phyloP scores from a whole-genome alignment of 2,329 filamentous ascomycete genomes.

The Fusarium nematophilum region DNA sequence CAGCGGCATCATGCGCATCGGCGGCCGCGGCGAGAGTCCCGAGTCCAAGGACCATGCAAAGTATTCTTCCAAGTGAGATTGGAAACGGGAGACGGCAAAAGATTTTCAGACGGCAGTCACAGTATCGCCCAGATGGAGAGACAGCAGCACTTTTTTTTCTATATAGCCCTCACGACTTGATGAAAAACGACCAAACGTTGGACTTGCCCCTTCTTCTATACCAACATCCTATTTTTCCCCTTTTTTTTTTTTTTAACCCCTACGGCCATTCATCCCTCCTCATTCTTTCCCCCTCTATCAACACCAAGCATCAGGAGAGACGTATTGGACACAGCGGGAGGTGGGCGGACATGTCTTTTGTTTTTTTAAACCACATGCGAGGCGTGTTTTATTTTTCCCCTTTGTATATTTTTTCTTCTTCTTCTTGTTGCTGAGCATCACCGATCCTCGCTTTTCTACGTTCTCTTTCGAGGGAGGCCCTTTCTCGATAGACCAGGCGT shows the following conservation, averaged over 20 bases:
- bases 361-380: not conserved
- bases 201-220: too few relatives aligned
- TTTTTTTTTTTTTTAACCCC: slow-evolving; percentile 15
- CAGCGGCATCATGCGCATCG: slow-evolving; percentile 59
- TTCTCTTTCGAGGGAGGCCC: not conserved
- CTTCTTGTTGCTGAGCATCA: slow-evolving; percentile 4
- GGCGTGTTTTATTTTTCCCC: slow-evolving; percentile 15
- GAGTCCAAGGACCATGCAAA: slow-evolving; percentile 48
- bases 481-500: slow-evolving; percentile 1
- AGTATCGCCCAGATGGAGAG: too few relatives aligned
- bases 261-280: not conserved
- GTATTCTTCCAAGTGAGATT: slow-evolving; percentile 15
- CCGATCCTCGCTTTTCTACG: too few relatives aligned
- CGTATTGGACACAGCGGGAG: not conserved
- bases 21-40: slow-evolving; percentile 54
- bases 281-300: slow-evolving; percentile 7
- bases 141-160: too few relatives aligned
- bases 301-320: slow-evolving; percentile 4
- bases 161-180: slow-evolving; percentile 31
- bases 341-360: not conserved
- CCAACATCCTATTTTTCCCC: too few relatives aligned
- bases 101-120: too few relatives aligned
- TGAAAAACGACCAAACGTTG: slow-evolving; percentile 10
- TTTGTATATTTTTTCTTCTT: slow-evolving; percentile 8
- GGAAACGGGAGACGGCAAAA: slow-evolving; percentile 1